Evolutionary conservation across 2,329 filamentous ascomycete genomes (phyloP), one percentile per base, ranked within the genome.

Genomic region (Elsinoe arachidis): DNA sequence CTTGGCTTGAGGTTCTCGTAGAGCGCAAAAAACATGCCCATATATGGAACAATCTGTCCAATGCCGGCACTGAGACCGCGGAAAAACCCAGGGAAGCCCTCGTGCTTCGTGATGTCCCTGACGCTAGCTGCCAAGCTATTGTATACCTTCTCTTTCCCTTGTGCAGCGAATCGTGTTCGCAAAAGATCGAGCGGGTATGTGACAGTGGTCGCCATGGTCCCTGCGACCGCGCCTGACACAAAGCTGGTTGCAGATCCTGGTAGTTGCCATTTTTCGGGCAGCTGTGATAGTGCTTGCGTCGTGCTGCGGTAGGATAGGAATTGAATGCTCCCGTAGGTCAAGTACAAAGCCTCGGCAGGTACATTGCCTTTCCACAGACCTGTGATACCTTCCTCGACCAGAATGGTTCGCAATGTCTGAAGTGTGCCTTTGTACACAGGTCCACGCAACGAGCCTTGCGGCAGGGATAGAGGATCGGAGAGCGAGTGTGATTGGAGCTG

Each of bases 291-390:
- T 21, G 84, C 74, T 62, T 88, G 74, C 1, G 87, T 88, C 21
- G 83, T 80, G 54, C 83, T 83, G 58, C 90, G 86, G 76, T 99
- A 99, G 26, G 88, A 79, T 30, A 88, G 86, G 78, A 99, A 99
- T 73, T 99, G 93, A 34, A 88, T 78, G 61, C 87, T 87, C 61
- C 89, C 86, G 74, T 97, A 99, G 71, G 84, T 86, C 63, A 99
- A 80, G 75, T 99, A 99, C 75, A 99, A 84, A 61, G 93, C 75
- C 78, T 97, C 93, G 54, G 93, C 93, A 38, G 93, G 91, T 59
- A 99, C 84, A 70, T 99, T 99, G 69, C 93, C 93, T 78, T 97
- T 97, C 93, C 93, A 99, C 62, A 99, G 80, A 30, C 84, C 82
- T 3, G 86, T 86, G 63, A 97, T 69, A 41, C 93, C 93, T 70